A percentile compares a stretch with the other conserved stretches of the same genome.
Conservation (phyloP, 768 basidiomycete genomes). For the Rhizopogon vesiculosus region DNA sequence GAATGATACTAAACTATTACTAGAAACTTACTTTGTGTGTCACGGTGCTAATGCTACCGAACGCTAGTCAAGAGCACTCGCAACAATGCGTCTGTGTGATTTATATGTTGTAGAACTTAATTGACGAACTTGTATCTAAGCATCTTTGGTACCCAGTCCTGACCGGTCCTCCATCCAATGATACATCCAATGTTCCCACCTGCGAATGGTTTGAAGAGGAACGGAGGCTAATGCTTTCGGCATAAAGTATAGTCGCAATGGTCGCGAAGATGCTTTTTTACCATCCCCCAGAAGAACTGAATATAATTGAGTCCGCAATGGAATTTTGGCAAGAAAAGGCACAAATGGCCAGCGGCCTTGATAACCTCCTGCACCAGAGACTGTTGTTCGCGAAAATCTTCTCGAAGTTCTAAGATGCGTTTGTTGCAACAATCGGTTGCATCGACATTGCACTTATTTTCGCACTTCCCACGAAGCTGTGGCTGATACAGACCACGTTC, state of each 20-base stretch:
- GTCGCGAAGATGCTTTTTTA: too few species aligned
- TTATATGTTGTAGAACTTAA: constrained; percentile 16
- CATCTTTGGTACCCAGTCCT: constrained; percentile 7
- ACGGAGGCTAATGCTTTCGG: constrained; percentile 15
- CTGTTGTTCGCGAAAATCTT: constrained; percentile 9
- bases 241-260: too few species aligned
- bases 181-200: constrained; percentile 10
- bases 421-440: constrained; percentile 1
- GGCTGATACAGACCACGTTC: constrained; percentile 21
- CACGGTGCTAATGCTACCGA: not conserved
- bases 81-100: constrained; percentile 13
- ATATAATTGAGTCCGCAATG: constrained; percentile 22
- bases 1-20: too few species aligned
- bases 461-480: not conserved
- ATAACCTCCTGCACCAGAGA: constrained; percentile 21
- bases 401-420: constrained; percentile 11
- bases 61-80: constrained; percentile 5
- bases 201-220: constrained; percentile 7
- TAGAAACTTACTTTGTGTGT: too few species aligned
- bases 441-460: too few species aligned
- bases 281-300: constrained; percentile 23
- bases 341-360: constrained; percentile 18
- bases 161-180: constrained; percentile 8
- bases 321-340: constrained; percentile 22
- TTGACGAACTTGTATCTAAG: not conserved